Percentiles rank a stretch among this genome's conserved stretches.
Conservation (phyloP, 129 eudicot species). For the Gnaphalium uliginosum region DNA sequence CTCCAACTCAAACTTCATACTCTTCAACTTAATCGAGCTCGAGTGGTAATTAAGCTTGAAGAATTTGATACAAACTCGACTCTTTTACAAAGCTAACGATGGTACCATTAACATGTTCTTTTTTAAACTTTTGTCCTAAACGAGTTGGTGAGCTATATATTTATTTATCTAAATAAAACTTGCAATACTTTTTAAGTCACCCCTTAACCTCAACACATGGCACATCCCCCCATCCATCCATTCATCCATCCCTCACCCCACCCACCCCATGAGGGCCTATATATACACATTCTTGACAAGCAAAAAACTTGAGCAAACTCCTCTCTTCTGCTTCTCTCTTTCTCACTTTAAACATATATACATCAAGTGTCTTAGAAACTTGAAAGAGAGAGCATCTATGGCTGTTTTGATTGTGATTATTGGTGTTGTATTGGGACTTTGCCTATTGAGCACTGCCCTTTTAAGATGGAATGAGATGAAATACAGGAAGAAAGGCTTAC, state of each 20-base stretch:
- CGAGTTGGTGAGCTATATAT: not conserved
- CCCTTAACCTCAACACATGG: constrained; percentile 36
- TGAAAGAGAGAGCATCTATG: constrained; percentile 59
- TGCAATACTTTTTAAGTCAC: constrained; percentile 23
- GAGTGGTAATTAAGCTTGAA: too few species aligned
- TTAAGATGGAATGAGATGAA: constrained; percentile 90
- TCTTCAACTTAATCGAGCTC: too few species aligned
- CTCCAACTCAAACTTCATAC: too few species aligned
- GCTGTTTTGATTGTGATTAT: constrained; percentile 55
- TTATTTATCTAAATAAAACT: not conserved
- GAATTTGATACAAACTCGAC: too few species aligned
- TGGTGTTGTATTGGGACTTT: constrained; percentile 55
- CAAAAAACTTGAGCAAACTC: constrained; percentile 42
- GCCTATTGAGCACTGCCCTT: constrained; percentile 62
- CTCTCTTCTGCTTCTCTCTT: constrained; percentile 16
- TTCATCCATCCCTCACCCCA: constrained; percentile 19
- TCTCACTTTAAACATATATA: not conserved
- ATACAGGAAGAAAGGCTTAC: constrained; percentile 83
- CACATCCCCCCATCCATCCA: constrained; percentile 42
- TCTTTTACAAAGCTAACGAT: too few species aligned
- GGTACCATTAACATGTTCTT: too few species aligned
- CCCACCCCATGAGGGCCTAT: constrained; percentile 45
- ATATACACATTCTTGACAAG: constrained; percentile 46
- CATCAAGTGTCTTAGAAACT: constrained; percentile 31
- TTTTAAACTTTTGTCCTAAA: too few species aligned